Conservation (phyloP, 768 basidiomycete species). For the Mycena metata region DNA sequence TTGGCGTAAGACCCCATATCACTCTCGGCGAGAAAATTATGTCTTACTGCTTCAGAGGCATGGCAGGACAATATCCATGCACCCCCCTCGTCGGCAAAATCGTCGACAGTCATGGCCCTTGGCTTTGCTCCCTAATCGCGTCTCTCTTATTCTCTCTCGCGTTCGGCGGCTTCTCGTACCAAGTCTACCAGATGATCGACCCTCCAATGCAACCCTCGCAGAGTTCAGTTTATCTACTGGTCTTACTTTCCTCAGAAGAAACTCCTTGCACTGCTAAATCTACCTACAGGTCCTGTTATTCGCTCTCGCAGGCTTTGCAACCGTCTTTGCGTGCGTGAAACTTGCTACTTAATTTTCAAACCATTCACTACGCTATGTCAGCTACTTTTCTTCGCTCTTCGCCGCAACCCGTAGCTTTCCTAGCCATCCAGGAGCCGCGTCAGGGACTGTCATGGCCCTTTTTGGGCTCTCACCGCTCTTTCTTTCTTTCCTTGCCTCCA, state of each 20-base stretch:
- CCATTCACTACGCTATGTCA: conserved; percentile 33
- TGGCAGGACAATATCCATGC: conserved; percentile 86
- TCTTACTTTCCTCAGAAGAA: conserved; percentile 32
- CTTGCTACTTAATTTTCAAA: conserved; percentile 3
- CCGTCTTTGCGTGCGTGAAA: conserved; percentile 76
- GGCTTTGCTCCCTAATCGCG: conserved; percentile 74
- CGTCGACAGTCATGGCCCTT: conserved; percentile 77
- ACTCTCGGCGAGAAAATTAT: no score
- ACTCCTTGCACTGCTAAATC: conserved; percentile 39
- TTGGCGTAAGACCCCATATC: conserved; percentile 67
- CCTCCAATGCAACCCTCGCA: conserved; percentile 52
- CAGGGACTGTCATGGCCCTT: conserved; percentile 76
- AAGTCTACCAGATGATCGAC: conserved; percentile 63
- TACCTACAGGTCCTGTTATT: conserved; percentile 69
- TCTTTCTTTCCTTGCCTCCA: conserved; percentile 74
- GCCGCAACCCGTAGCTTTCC: conserved; percentile 82
- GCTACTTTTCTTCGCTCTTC: conserved; percentile 82
- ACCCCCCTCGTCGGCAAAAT: conserved; percentile 77
- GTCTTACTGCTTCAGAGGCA: conserved; percentile 63
- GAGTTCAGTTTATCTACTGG: conserved; percentile 65
- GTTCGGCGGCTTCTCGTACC: conserved; percentile 73
- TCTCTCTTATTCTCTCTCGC: conserved; percentile 70
- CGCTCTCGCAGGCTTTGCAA: conserved; percentile 74
- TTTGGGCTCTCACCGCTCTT: conserved; percentile 89
- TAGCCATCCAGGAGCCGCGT: conserved; percentile 71